Evolutionary conservation across 2,329 filamentous ascomycete genomes (phyloP).

Genomic region (Aspergillus jensenii): DNA sequence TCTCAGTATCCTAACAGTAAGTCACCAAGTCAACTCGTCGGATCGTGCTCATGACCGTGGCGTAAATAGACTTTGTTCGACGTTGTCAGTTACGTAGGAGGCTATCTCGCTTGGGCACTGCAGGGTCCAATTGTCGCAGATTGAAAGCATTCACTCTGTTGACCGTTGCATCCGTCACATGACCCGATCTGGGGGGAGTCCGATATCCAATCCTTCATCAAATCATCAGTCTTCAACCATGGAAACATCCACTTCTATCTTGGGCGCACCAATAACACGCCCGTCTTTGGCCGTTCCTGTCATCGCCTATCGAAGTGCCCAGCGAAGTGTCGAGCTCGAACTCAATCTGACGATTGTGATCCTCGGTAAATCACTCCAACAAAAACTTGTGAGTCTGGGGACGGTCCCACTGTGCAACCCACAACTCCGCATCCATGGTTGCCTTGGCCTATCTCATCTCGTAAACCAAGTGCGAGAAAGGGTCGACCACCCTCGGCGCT

Average conservation of each 20-base stretch:
- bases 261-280: background rate
- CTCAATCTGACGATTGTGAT: background rate
- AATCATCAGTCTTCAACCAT: background rate
- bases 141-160: background rate
- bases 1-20: no score
- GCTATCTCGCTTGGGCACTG: background rate
- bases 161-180: no score
- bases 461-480: background rate
- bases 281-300: background rate
- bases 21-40: background rate
- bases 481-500: background rate
- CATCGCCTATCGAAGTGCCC: background rate
- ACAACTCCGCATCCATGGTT: background rate
- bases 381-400: background rate
- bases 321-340: background rate
- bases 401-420: background rate
- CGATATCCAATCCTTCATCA: no score
- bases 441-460: conserved; percentile 1
- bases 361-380: background rate
- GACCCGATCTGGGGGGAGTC: no score
- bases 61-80: background rate
- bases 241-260: background rate
- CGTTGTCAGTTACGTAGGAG: background rate
- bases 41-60: background rate
- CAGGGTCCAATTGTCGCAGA: background rate